Evolutionary conservation across 441 rosid genomes (phyloP).

Genomic region (Adansonia grandidieri): DNA sequence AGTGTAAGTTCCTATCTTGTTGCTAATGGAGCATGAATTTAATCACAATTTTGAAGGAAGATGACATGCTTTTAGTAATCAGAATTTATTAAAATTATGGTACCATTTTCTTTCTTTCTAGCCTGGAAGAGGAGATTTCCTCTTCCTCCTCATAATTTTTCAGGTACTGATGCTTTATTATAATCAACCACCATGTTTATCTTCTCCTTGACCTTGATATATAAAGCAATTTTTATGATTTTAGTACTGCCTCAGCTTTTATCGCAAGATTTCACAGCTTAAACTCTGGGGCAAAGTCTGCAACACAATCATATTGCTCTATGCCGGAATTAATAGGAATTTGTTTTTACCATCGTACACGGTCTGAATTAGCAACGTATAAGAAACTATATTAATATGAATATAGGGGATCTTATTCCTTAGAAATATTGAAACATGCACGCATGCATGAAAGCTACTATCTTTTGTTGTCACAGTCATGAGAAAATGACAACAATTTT

Average conservation of each 20-base stretch:
- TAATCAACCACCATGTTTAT: neutral
- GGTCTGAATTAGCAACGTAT: neutral
- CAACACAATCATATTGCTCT: neutral
- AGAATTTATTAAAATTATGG: neutral
- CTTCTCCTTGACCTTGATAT: neutral
- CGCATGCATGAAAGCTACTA: neutral
- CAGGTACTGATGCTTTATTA: neutral
- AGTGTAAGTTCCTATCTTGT: neutral
- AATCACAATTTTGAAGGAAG: conserved; percentile 6
- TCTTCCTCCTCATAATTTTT: neutral
- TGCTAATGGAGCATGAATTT: neutral
- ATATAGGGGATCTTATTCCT: neutral
- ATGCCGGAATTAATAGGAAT: neutral
- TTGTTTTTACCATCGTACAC: neutral
- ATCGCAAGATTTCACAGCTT: neutral
- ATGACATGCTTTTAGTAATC: neutral
- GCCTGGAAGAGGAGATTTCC: neutral
- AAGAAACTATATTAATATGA: neutral
- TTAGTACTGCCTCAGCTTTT: too few relatives aligned
- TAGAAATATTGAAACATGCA: neutral
- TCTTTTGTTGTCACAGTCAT: neutral
- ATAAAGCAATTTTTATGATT: neutral
- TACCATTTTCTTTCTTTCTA: neutral
- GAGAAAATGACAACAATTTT: neutral
- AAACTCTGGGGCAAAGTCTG: neutral